Base-by-base conservation (phyloP, 2,329 filamentous ascomycete genomes). In the Clarireedia monteithiana region DNA sequence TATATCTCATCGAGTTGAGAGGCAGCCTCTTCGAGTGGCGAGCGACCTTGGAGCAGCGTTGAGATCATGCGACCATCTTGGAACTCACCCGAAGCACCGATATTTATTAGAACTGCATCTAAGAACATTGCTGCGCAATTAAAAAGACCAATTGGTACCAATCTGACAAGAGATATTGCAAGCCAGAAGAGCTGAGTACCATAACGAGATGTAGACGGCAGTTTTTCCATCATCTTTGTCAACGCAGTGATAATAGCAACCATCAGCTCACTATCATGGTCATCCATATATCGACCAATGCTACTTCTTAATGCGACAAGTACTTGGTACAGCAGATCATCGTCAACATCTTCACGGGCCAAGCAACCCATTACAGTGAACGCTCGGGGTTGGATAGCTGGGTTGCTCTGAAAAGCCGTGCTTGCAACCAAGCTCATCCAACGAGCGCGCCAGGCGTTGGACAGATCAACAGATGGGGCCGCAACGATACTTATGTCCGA, bases 381-480 rank as follows among this genome's bases (percentile, higher is more conserved):
- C 1, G 84, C 84, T 20, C 82, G 75, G 5, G 84, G 83, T 61
- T 88, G 84, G 55, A 88, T 84, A 2, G 84, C 83, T 7, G 84
- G 84, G 64, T 88, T 88, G 65, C 84, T 86, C 66, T 88, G 84
- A 66, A 88, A 88, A 0, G 84, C 84, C 9, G 84, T 88, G 65
- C 84, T 88, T 15, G 84, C 83, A 40, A 88, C 83, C 23, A 88
- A 72, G 63, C 83, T 86, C 84, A 88, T 87, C 84, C 84, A 88
- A 20, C 84, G 78, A 20, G 84, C 84, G 26, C 84, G 79, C 84
- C 84, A 88, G 15, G 81, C 78, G 63, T 88, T 88, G 23, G 83
- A 79, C 64, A 84, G 74, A 62, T 87, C 83, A 7, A 82, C 71
- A 0, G 83, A 83, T 10, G 83, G 81, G 12, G 84, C 84, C 3